Conservation (phyloP, 208 protist species). For the Crithidia acanthocephali region DNA sequence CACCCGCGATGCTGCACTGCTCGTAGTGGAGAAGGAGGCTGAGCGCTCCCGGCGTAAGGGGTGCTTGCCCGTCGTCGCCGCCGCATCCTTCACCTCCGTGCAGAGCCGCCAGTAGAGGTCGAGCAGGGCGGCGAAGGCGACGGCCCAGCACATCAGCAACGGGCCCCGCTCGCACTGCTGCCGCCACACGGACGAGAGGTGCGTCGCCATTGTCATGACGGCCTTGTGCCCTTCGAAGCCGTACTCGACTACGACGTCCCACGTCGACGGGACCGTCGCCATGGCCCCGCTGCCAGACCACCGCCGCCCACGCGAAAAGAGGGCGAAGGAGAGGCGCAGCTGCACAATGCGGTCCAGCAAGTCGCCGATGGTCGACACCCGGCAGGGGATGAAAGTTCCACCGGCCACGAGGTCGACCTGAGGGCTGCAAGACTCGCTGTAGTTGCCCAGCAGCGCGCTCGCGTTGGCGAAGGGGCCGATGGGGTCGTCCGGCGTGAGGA, state of each 20-base stretch:
- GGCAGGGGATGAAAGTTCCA: constrained; percentile 45
- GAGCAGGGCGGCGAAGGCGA: constrained; percentile 7
- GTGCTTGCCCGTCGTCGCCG: constrained; percentile 7
- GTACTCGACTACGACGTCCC: constrained; percentile 46
- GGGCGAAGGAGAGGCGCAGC: constrained; percentile 42
- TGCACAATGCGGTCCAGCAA: constrained; percentile 44
- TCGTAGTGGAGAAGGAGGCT: neutral
- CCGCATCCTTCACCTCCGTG: constrained; percentile 8
- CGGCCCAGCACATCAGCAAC: constrained; percentile 26
- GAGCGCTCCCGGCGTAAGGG: neutral
- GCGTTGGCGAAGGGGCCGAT: constrained; percentile 41
- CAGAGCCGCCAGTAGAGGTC: constrained; percentile 22
- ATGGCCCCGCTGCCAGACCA: constrained; percentile 23
- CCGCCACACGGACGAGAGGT: constrained; percentile 16
- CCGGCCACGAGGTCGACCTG: constrained; percentile 27
- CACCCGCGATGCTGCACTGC: constrained; percentile 4
- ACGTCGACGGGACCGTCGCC: constrained; percentile 32
- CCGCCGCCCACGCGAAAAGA: constrained; percentile 35
- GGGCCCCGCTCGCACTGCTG: constrained; percentile 15
- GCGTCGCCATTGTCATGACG: constrained; percentile 42
- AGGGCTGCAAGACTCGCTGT: constrained; percentile 38
- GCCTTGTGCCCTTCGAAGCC: constrained; percentile 49
- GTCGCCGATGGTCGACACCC: constrained; percentile 37
- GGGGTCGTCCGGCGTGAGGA: constrained; percentile 26
- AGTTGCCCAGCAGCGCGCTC: constrained; percentile 22